Base-by-base conservation (phyloP, 768 basidiomycete genomes). In the Phallus indusiatus region DNA sequence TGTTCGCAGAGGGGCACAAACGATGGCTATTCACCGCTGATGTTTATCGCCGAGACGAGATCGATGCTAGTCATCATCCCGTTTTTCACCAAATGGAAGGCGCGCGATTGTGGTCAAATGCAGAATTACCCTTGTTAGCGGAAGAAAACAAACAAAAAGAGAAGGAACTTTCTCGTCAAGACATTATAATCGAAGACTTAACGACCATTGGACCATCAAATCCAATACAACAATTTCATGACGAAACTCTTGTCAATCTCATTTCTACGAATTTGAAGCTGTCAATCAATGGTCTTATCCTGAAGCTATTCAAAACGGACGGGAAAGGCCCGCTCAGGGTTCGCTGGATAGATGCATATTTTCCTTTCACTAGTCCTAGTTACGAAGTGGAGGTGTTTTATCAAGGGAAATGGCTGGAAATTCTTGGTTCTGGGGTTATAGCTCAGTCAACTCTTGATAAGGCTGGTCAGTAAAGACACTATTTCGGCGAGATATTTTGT, bases 61-160 rank as follows among this genome's bases (percentile, higher is more conserved):
- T 99, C 62, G 96, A 99, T 74, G 80, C 82, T 12, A 90, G 88
- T 9, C 96, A 99, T 69, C 96, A 97, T 70, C 96, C 96, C 5
- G 90, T 96, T 37, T 99, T 99, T 69, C 96, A 99, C 72, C 96
- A 99, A 73, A 91, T 96, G 74, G 96, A 99, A 69, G 96, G 95
- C 33, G 92, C 94, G 12, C 75, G 84, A 34, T 84, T 97, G 57
- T 91, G 93, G 69, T 64, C 69, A 24, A 62, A 65, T 8, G 53
- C 63, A 0, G 78, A 81, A 21, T 76, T 86, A 62, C 66, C 77
- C 46, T 66, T 74, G 10, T 77, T 94, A 18, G 76, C 82, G 54
- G 81, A 82, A 62, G 83, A 94, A 66, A 97, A 92, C 63, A 80
- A 71, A 42, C 73, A 75, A 46, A 77, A 96, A 34, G 74, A 77